Percentiles rank a stretch among this genome's conserved stretches.
Conservation (phyloP, 2,329 filamentous ascomycete genomes). For the Aureobasidium sp. region DNA sequence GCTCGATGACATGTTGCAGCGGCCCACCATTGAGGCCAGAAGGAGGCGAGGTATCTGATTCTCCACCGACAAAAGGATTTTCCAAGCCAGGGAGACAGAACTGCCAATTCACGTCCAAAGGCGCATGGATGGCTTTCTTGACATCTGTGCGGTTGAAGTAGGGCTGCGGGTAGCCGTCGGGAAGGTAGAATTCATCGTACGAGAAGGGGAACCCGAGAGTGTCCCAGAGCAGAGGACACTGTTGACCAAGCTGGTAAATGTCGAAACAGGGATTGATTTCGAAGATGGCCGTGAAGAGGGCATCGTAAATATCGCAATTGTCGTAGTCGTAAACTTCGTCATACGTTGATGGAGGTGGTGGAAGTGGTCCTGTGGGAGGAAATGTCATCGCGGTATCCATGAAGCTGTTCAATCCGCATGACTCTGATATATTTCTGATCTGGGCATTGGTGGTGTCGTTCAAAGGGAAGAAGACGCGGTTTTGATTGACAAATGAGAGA, state of each 20-base stretch:
- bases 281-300: constrained; percentile 26
- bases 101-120: constrained; percentile 18
- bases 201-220: constrained; percentile 19
- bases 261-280: constrained; percentile 29
- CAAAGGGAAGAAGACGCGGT: constrained; percentile 15
- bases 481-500: constrained; percentile 6
- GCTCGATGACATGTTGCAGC: constrained; percentile 27
- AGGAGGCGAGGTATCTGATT: constrained; percentile 19
- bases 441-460: constrained; percentile 17
- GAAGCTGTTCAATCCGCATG: constrained; percentile 41
- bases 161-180: constrained; percentile 17
- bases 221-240: constrained; percentile 25
- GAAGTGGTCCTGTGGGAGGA: constrained; percentile 32
- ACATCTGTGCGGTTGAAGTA: constrained; percentile 34
- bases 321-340: constrained; percentile 17
- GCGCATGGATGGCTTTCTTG: constrained; percentile 33
- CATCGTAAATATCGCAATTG: constrained; percentile 28
- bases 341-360: constrained; percentile 21
- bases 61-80: constrained; percentile 19
- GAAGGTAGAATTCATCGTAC: constrained; percentile 13
- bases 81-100: constrained; percentile 25
- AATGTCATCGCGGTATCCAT: constrained; percentile 37
- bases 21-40: constrained; percentile 17
- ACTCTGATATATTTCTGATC: constrained; percentile 30
- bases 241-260: constrained; percentile 27